Base-by-base conservation (phyloP, 192 early-diverging fungal genomes). In the Neocallimastix lanati region DNA sequence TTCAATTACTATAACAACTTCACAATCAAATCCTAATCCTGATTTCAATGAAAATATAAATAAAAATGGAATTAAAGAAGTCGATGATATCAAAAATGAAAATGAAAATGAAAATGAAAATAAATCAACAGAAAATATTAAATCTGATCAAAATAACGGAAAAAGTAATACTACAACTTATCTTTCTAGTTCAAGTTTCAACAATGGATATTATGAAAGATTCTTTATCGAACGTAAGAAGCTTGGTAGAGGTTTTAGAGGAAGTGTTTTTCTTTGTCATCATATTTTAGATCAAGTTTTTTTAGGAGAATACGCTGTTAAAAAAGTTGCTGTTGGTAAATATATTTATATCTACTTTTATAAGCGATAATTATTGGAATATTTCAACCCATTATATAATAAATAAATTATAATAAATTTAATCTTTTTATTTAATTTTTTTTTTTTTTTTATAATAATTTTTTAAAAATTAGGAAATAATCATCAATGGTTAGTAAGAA, bases 171-270 rank as follows among this genome's bases (percentile, higher is more conserved):
- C 40, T 13, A 21, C 84, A 0, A 40, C 81, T 11, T 87, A 88
- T 81, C 85, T 95, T 9, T 87, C 90, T 3, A 86, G 85, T 4
- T 85, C 87, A 77, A 89, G 92, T 14, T 95, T 96, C 80, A 98
- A 98, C 81, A 93, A 97, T 80, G 97, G 97, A 11, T 98, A 98
- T 82, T 98, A 98, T 80, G 89, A 93, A 35, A 89, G 92, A 12
- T 98, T 98, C 81, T 98, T 98, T 83, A 85, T 93, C 2, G 95
- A 97, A 81, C 85, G 92, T 80, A 87, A 86, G 37, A 96, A 96
- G 81, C 86, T 98, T 11, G 97, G 97, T 25, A 89, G 93, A 79
- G 97, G 97, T 0, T 89, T 91, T 79, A 90, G 96, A 28, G 97
- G 97, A 29, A 92, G 91, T 13, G 97, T 98, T 13, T 96, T 92